A percentile compares a stretch with the other conserved stretches of the same genome.
phyloP scores from a whole-genome alignment of 2,329 filamentous ascomycete species.

The Fusarium albidum region DNA sequence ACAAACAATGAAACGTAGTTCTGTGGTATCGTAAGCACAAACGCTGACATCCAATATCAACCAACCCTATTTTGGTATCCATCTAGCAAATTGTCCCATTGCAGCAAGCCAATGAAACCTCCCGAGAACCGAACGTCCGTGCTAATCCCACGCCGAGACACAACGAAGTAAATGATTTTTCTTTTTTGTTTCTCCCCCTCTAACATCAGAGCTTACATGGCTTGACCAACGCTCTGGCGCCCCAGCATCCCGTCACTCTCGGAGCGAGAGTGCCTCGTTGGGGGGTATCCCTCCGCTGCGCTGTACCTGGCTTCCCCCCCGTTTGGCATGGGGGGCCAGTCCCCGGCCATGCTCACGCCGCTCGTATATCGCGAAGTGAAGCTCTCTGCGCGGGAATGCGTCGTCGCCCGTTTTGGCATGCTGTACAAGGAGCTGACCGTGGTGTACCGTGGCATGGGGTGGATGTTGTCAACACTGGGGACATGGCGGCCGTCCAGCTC shows the following conservation, averaged over 20 bases:
- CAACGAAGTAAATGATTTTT: slow-evolving; percentile 22
- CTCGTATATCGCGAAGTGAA: slow-evolving; percentile 58
- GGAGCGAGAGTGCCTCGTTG: slow-evolving; percentile 27
- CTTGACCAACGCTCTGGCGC: slow-evolving; percentile 20
- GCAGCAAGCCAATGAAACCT: slow-evolving; percentile 28
- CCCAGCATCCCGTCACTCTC: slow-evolving; percentile 23
- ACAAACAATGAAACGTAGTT: slow-evolving; percentile 31
- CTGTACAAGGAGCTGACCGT: slow-evolving; percentile 39
- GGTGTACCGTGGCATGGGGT: slow-evolving; percentile 31
- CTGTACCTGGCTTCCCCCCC: slow-evolving; percentile 21
- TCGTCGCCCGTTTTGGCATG: slow-evolving; percentile 53
- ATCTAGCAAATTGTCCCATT: slow-evolving; percentile 14
- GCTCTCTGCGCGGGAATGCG: slow-evolving; percentile 49
- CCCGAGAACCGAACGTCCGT: slow-evolving; percentile 20
- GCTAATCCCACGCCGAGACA: slow-evolving; percentile 26
- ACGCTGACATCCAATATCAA: slow-evolving; percentile 38
- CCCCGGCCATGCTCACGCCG: slow-evolving; percentile 52
- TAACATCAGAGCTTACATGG: slow-evolving; percentile 10
- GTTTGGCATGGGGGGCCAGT: slow-evolving; percentile 34
- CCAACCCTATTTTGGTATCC: slow-evolving; percentile 29
- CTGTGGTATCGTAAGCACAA: slow-evolving; percentile 38
- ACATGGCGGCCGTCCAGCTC: slow-evolving; percentile 50
- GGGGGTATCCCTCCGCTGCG: slow-evolving; percentile 19
- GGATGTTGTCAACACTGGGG: slow-evolving; percentile 28
- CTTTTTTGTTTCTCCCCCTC: slow-evolving; percentile 8